These are phyloP conservation scores for Candida morakotiae DNA, from an alignment of 805 yeast genomes.

Conservation along the genomic window DNA sequence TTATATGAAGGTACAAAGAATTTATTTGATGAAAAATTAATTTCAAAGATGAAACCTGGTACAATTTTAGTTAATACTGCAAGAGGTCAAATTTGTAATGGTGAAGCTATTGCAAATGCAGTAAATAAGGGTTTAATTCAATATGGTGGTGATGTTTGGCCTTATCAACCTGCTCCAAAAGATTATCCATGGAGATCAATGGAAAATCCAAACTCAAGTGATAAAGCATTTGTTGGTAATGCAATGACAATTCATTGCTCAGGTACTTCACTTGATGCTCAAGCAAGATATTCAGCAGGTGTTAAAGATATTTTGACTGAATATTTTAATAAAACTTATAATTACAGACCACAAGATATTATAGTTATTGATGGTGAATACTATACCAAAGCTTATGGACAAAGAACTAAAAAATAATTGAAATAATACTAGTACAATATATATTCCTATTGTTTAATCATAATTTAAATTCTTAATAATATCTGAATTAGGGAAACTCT, in stretches of 20 bases:
- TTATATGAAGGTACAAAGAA: constrained; percentile 68
- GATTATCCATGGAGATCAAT: constrained; percentile 75
- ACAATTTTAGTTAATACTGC: constrained; percentile 76
- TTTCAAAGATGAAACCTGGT: constrained; percentile 69
- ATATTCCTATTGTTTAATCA: too few relatives aligned
- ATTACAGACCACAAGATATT: constrained; percentile 73
- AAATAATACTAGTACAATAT: too few relatives aligned
- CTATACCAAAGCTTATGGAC: constrained; percentile 71
- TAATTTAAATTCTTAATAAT: too few relatives aligned
- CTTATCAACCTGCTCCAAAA: constrained; percentile 77
- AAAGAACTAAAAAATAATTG: constrained; percentile 18
- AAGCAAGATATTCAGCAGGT: constrained; percentile 68
- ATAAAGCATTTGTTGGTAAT: constrained; percentile 43
- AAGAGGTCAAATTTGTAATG: constrained; percentile 74
- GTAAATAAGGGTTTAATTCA: constrained; percentile 62
- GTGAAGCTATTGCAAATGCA: constrained; percentile 73
- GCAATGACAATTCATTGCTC: constrained; percentile 84
- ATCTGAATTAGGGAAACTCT: too few relatives aligned
- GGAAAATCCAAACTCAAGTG: constrained; percentile 58
- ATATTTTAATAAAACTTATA: constrained; percentile 57
- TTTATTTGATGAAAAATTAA: constrained; percentile 59
- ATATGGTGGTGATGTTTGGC: constrained; percentile 86
- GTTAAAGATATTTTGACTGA: constrained; percentile 60
- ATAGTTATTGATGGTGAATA: constrained; percentile 70
- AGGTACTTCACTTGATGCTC: constrained; percentile 80